phyloP scores from a whole-genome alignment of 176 grass and related monocot species.

The Chloris gayana region DNA sequence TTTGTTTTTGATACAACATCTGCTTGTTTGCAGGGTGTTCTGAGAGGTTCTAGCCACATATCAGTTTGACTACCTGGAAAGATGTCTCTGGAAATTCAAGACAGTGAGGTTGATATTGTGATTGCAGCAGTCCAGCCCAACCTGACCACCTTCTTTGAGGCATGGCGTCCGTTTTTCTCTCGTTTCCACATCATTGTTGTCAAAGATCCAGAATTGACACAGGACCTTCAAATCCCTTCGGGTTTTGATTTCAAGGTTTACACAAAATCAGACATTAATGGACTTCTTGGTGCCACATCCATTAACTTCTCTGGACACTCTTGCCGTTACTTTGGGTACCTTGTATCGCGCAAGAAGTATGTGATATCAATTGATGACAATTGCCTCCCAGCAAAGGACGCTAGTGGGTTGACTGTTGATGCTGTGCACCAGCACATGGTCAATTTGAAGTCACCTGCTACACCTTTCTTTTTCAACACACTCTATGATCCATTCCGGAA shows the following conservation, averaged over 20 bases:
- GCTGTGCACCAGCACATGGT: constrained; percentile 77
- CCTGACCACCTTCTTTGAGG: constrained; percentile 75
- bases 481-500: constrained; percentile 81
- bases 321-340: constrained; percentile 84
- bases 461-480: constrained; percentile 94
- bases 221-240: constrained; percentile 68
- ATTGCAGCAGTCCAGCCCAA: constrained; percentile 84
- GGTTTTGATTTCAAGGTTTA: constrained; percentile 78
- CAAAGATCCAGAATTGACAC: constrained; percentile 75
- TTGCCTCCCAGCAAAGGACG: constrained; percentile 81
- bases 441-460: constrained; percentile 80
- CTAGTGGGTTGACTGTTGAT: constrained; percentile 54
- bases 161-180: constrained; percentile 91
- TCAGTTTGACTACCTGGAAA: constrained; percentile 33
- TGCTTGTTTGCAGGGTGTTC: constrained; percentile 74
- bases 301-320: constrained; percentile 83
- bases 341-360: constrained; percentile 83
- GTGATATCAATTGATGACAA: constrained; percentile 86
- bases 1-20: constrained; percentile 33
- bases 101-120: constrained; percentile 90
- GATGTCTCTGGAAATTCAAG: constrained; percentile 81
- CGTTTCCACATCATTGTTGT: constrained; percentile 83
- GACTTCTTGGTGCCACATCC: constrained; percentile 55
- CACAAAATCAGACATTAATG: constrained; percentile 74
- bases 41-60: constrained; percentile 67